Conservation (phyloP, 345 rosid species). For the Eucalyptus regnans region DNA sequence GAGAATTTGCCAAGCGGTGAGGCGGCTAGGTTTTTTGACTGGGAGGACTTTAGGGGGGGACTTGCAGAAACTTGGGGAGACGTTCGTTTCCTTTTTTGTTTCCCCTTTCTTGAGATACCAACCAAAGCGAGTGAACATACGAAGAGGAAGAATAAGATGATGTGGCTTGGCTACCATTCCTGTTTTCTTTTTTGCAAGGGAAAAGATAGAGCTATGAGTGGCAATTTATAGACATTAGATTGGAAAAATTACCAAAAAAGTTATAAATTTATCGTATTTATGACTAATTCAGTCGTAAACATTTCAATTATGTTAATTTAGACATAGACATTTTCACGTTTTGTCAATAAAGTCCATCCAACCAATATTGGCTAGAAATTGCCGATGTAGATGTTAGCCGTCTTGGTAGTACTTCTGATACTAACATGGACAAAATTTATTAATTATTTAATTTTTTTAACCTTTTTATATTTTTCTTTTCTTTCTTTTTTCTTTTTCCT, state of each 20-base stretch:
- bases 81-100: background rate
- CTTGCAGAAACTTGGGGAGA: background rate
- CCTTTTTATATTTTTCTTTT: too few relatives aligned
- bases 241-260: background rate
- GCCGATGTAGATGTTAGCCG: too few relatives aligned
- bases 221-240: background rate
- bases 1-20: background rate
- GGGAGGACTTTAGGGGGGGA: background rate
- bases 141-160: background rate
- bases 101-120: background rate
- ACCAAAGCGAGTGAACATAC: background rate
- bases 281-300: too few relatives aligned
- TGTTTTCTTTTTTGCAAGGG: background rate
- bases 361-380: background rate
- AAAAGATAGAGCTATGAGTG: background rate
- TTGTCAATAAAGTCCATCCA: too few relatives aligned
- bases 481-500: too few relatives aligned
- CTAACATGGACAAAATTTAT: too few relatives aligned
- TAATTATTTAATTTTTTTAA: too few relatives aligned
- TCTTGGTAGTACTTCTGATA: fast-evolving
- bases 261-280: too few relatives aligned
- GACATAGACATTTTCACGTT: background rate
- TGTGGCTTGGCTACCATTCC: background rate
- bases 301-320: too few relatives aligned
- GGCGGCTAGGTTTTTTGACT: background rate